Conservation (phyloP, 306 rosid genomes). For the Geum urbanum region DNA sequence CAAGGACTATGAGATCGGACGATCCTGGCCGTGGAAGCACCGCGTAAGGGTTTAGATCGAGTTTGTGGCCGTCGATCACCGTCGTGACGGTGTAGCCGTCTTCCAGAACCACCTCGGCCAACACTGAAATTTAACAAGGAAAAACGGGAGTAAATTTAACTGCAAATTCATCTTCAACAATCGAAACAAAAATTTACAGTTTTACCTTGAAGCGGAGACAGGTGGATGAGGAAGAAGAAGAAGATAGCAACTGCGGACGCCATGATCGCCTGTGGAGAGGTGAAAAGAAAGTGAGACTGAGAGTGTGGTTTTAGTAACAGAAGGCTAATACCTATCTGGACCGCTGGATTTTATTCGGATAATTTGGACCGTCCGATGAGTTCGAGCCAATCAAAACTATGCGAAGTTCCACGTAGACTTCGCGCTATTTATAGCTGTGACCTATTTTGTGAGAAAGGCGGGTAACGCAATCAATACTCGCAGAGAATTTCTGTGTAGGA, state of each 20-base stretch:
- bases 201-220: constrained; percentile 34
- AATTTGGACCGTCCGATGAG: not conserved
- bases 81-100: constrained; percentile 63
- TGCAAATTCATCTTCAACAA: not conserved
- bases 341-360: not conserved
- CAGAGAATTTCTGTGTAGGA: not conserved
- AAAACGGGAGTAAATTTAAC: not conserved
- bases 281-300: not conserved
- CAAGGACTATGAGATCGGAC: constrained; percentile 61
- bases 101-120: constrained; percentile 38
- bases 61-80: constrained; percentile 60
- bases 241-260: constrained; percentile 17
- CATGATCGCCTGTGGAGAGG: constrained; percentile 9
- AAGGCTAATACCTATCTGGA: not conserved
- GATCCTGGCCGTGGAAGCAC: constrained; percentile 40
- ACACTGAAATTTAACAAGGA: constrained; percentile 29
- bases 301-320: not conserved
- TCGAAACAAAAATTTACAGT: not conserved
- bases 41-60: constrained; percentile 32
- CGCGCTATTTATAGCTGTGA: not conserved
- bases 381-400: not conserved
- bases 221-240: constrained; percentile 23
- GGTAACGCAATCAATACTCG: not conserved
- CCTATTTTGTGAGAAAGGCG: not conserved
- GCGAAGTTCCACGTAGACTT: not conserved